These are phyloP conservation scores for Atkinsonella texensis DNA, from an alignment of 2,329 filamentous ascomycete species.

Conservation along the genomic window DNA sequence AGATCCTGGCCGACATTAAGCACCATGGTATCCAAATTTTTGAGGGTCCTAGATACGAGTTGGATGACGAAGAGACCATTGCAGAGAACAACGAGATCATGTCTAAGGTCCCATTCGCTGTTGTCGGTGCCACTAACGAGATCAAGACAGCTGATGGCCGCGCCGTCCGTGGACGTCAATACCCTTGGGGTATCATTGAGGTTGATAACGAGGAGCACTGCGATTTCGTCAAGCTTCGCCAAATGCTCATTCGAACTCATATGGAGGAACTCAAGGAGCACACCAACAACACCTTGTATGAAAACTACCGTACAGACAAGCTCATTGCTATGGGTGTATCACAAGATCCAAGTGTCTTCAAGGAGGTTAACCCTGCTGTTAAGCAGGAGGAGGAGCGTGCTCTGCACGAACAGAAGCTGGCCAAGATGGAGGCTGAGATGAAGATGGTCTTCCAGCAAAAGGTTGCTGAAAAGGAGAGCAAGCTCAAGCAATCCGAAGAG, in stretches of 20 bases:
- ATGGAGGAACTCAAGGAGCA: slow-evolving; percentile 99
- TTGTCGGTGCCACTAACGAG: slow-evolving; percentile 93
- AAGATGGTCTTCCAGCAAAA: slow-evolving; percentile 99
- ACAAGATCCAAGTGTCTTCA: slow-evolving; percentile 98
- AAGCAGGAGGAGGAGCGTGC: slow-evolving; percentile 99
- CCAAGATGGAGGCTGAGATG: slow-evolving; percentile 99
- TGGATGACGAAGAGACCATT: slow-evolving; percentile 98
- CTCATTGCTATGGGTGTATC: slow-evolving; percentile 96
- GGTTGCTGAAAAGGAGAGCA: slow-evolving; percentile 98
- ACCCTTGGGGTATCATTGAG: slow-evolving; percentile 97
- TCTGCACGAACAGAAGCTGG: slow-evolving; percentile 97
- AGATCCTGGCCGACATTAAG: slow-evolving; percentile 96
- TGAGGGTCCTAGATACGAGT: slow-evolving; percentile 94
- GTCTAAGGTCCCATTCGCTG: slow-evolving; percentile 98
- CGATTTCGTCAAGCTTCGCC: slow-evolving; percentile 98
- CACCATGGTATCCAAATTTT: slow-evolving; percentile 98
- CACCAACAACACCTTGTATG: slow-evolving; percentile 97
- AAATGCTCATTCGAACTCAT: slow-evolving; percentile 99
- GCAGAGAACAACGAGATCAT: slow-evolving; percentile 99
- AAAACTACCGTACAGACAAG: slow-evolving; percentile 99
- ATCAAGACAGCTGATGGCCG: slow-evolving; percentile 84
- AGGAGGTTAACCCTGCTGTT: slow-evolving; percentile 99
- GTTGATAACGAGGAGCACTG: slow-evolving; percentile 99
- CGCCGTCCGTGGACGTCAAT: slow-evolving; percentile 88
- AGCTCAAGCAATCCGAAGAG: slow-evolving; percentile 98